A percentile compares a stretch with the other conserved stretches of the same genome.
Evolutionary conservation across 2,329 filamentous ascomycete species (phyloP).

Genomic region (Fusarium nelsonii): DNA sequence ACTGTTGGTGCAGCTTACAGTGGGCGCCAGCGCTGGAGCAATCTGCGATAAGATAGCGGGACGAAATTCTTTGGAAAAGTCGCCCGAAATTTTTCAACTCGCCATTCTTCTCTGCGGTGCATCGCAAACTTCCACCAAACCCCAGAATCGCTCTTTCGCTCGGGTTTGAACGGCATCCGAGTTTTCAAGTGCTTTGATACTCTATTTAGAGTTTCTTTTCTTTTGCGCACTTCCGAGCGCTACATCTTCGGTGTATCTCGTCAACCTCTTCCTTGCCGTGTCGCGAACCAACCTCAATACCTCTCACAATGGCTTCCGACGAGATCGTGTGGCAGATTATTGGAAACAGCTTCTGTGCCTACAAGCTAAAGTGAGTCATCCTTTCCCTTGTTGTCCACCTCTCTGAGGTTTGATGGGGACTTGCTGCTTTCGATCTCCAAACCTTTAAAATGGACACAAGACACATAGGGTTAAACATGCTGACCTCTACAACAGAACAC

Average conservation of each 20-base stretch:
- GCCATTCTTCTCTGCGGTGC: neutral
- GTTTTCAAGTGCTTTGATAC: neutral
- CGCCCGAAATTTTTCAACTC: slow-evolving; percentile 1
- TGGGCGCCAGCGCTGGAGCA: neutral
- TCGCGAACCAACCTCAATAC: neutral
- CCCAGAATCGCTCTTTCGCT: neutral
- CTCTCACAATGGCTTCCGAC: slow-evolving; percentile 80
- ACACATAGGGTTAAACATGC: slow-evolving; percentile 4
- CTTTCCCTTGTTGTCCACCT: neutral
- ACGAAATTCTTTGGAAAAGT: slow-evolving; percentile 2
- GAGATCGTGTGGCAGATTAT: slow-evolving; percentile 98
- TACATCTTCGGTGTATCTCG: neutral
- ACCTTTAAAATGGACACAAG: neutral
- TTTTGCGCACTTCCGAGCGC: neutral
- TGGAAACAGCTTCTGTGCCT: slow-evolving; percentile 88
- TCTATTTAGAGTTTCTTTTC: neutral
- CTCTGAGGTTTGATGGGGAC: neutral
- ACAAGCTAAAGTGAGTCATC: slow-evolving; percentile 83
- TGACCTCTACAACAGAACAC: slow-evolving; percentile 67
- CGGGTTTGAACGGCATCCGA: neutral
- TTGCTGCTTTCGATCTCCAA: neutral
- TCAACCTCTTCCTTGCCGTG: neutral
- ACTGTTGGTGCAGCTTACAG: neutral
- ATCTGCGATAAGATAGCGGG: neutral
- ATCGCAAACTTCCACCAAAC: neutral